Evolutionary conservation across 139 green algal genomes (phyloP), one percentile per base, ranked within the genome.

Genomic region (Tetradesmus lagerheimii): DNA sequence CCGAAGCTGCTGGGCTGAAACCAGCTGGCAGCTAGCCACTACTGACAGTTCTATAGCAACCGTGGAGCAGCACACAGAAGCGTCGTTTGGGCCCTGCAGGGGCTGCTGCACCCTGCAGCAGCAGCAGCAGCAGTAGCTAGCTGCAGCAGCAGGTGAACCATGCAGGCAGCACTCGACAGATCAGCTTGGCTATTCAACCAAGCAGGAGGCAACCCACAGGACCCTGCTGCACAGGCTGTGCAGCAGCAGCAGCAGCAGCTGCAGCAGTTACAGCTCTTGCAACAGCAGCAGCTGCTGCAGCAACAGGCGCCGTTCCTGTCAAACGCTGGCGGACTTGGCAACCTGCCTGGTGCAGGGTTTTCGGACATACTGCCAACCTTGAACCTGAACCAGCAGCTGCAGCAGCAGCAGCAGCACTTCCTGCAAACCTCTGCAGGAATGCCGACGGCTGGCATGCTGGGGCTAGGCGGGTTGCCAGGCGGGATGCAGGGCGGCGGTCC

Each of bases 251-350:
- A 50, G 16, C 77, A 35, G 29, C 43, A 23, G 34, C 81, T 47
- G 45, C 81, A 50, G n/a, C 57, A 38, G 35, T 31, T 29, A 2
- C 82, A 87, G 27, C 82, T 71, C 2, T 57, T 71, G 57, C 82
- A 79, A 53, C 57, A 78, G 82, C 82, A 87, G 35, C 82, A 87
- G 57, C 35, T 29, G 1, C 82, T 71, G 34, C 82, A 78, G 45
- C 57, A 77, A 57, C 82, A 62, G 53, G 57, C 57, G 8, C 57
- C 57, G 16, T 71, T 71, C 23, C 4, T 71, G 8, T 6, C 57
- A n/a, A 71, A n/a, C 3, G 4, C 57, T 71, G n/a, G 6, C 20
- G 76, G 76, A 29, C 5, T 47, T 6, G 31, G 76, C 16, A 18
- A 37, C 76, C 12, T 82, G 76, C 76, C 35, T 29, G 76, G 6